Conservation (phyloP, 495 filamentous ascomycete genomes). For the Penicillium canescens region DNA sequence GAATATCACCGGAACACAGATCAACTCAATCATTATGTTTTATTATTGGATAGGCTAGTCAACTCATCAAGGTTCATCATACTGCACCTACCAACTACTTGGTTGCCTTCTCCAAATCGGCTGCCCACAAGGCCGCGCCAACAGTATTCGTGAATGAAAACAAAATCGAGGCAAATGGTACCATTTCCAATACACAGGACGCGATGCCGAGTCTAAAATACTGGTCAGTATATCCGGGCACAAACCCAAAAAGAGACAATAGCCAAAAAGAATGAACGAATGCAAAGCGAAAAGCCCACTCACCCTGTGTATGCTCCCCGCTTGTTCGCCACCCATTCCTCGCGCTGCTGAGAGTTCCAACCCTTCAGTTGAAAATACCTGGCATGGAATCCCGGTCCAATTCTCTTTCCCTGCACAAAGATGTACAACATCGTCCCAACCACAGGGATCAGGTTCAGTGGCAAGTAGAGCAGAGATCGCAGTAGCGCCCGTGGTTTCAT, state of each 20-base stretch:
- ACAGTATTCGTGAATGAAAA: conserved; percentile 92
- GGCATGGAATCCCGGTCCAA: conserved; percentile 53
- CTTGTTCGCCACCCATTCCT: conserved; percentile 64
- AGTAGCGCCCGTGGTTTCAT: conserved; percentile 67
- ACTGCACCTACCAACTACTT: conserved; percentile 7
- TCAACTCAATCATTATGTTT: too few species aligned
- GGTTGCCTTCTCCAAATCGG: conserved; percentile 72
- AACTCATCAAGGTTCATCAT: too few species aligned
- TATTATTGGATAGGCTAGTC: too few species aligned
- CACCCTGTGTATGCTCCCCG: conserved; percentile 74
- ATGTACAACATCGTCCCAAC: conserved; percentile 83
- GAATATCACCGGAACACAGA: too few species aligned
- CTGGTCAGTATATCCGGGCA: conserved; percentile 12
- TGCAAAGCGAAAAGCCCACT: conserved; percentile 37
- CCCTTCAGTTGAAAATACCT: conserved; percentile 89
- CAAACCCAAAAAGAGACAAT: not conserved
- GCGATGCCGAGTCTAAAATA: conserved; percentile 73
- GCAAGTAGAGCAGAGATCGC: conserved; percentile 74
- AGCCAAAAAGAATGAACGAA: not conserved
- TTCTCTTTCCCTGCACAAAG: conserved; percentile 63
- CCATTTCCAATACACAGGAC: conserved; percentile 76
- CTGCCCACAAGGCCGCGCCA: conserved; percentile 91
- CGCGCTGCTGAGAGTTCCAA: conserved; percentile 61
- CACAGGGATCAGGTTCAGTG: conserved; percentile 88
- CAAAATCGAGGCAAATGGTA: conserved; percentile 78